Percentiles rank a stretch among this genome's conserved stretches.
phyloP scores from a whole-genome alignment of 1,139 yeast genomes.

The Yamadazyma mexicana region DNA sequence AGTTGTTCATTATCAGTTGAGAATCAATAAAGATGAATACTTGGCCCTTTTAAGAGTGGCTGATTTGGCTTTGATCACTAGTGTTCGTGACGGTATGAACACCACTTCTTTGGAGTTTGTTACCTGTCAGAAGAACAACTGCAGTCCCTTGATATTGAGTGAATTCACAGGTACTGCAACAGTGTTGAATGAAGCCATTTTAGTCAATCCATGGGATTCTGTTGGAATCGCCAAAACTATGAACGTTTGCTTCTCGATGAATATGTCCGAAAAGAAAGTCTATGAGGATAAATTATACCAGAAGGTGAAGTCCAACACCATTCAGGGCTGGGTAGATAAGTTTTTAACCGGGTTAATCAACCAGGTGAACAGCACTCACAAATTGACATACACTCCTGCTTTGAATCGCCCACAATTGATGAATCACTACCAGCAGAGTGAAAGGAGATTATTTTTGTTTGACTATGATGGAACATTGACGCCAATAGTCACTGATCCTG shows the following conservation, averaged over 20 bases:
- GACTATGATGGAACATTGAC: constrained; percentile 98
- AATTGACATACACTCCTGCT: constrained; percentile 74
- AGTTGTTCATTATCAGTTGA: constrained; percentile 87
- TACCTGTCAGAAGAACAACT: constrained; percentile 73
- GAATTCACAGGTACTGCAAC: constrained; percentile 94
- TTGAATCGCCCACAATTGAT: constrained; percentile 71
- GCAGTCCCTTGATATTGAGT: constrained; percentile 78
- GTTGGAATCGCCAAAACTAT: constrained; percentile 89
- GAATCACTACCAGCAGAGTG: constrained; percentile 57
- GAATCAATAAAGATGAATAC: constrained; percentile 86
- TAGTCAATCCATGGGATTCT: constrained; percentile 96
- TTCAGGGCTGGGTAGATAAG: constrained; percentile 77
- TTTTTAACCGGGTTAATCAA: constrained; percentile 57
- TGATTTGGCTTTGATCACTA: constrained; percentile 83
- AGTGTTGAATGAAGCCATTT: constrained; percentile 72
- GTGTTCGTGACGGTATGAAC: constrained; percentile 95
- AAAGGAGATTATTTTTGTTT: constrained; percentile 77
- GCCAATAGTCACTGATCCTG: constrained; percentile 94
- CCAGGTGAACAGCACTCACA: constrained; percentile 45
- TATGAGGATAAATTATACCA: constrained; percentile 57
- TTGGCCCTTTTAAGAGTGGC: constrained; percentile 85
- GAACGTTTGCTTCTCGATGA: constrained; percentile 61
- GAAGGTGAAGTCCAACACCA: constrained; percentile 68
- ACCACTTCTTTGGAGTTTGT: constrained; percentile 93
- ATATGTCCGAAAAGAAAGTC: constrained; percentile 36